Percentiles rank a stretch among this genome's conserved stretches.
Evolutionary conservation across 352 stramenopile species (phyloP).

Genomic region (Phytophthora sojae): DNA sequence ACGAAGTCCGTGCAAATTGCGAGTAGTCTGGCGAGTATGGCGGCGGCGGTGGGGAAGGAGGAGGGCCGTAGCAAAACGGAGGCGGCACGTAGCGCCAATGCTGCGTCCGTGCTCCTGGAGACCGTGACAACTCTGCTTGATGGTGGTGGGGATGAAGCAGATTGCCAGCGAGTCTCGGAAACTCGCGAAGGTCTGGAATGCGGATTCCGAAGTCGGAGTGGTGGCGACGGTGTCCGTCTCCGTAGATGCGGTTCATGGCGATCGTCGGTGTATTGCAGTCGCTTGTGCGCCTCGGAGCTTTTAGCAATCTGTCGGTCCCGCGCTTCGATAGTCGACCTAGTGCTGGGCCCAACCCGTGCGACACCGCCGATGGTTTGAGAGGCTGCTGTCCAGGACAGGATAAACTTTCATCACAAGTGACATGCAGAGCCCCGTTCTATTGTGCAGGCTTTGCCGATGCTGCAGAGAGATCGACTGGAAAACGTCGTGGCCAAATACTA

Average conservation of each 20-base stretch:
- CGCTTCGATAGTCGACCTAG: background rate
- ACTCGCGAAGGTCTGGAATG: constrained; percentile 7
- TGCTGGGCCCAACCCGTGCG: background rate
- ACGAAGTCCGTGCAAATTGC: background rate
- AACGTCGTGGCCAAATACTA: no score
- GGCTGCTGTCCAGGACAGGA: background rate
- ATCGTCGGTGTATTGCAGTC: background rate
- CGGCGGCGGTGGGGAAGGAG: constrained; percentile 5
- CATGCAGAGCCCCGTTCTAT: background rate
- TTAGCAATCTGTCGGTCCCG: background rate
- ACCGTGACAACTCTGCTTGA: constrained; percentile 1
- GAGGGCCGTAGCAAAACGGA: constrained; percentile 7
- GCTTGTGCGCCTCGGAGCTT: background rate
- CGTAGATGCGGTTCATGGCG: background rate
- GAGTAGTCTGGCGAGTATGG: constrained; percentile 3
- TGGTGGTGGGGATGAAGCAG: constrained; percentile 1
- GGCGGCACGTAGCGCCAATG: constrained; percentile 11
- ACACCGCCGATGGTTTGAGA: background rate
- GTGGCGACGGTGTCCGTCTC: background rate
- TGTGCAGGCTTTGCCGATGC: no score
- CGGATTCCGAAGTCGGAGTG: constrained; percentile 7
- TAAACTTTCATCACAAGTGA: background rate
- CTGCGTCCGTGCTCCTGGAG: background rate
- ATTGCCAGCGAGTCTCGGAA: background rate
- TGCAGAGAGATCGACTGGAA: no score